phyloP scores from a whole-genome alignment of 75 land plant species.

The Picea glauca region DNA sequence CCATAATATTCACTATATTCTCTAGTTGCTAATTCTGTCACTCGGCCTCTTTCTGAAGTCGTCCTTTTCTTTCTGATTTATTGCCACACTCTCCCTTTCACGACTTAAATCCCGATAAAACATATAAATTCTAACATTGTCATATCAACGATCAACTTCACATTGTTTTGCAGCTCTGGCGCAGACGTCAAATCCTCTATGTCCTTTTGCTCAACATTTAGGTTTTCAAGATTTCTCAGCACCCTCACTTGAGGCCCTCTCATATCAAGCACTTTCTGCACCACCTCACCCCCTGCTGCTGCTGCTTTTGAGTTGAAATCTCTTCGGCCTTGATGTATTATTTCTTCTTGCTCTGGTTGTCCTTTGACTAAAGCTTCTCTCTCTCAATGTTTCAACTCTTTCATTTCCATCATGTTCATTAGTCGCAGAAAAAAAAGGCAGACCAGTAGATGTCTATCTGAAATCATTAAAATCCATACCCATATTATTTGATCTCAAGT shows the following conservation, averaged over 20 bases:
- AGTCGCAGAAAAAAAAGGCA: slow-evolving; percentile 24
- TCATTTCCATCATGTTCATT: slow-evolving; percentile 34
- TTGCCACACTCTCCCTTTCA: slow-evolving; percentile 46
- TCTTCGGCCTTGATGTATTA: slow-evolving; percentile 66
- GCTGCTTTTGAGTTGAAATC: slow-evolving; percentile 61
- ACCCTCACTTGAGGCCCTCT: slow-evolving; percentile 88
- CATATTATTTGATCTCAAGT: slow-evolving; percentile 63
- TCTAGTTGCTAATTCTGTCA: slow-evolving; percentile 61
- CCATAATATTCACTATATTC: slow-evolving; percentile 52
- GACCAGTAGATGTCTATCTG: slow-evolving; percentile 29
- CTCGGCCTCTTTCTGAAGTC: slow-evolving; percentile 38
- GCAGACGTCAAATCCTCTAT: slow-evolving; percentile 66
- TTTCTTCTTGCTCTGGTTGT: slow-evolving; percentile 47
- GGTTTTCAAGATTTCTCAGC: slow-evolving; percentile 75
- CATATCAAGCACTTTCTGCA: slow-evolving; percentile 24
- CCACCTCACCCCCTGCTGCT: slow-evolving; percentile 62
- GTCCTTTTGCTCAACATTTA: slow-evolving; percentile 76
- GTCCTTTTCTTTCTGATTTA: slow-evolving; percentile 47
- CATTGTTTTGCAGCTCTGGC: no score
- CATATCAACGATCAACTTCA: slow-evolving; percentile 38
- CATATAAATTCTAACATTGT: slow-evolving; percentile 71
- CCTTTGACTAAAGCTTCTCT: slow-evolving; percentile 76
- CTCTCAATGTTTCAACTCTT: slow-evolving; percentile 21
- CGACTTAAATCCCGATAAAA: slow-evolving; percentile 37
- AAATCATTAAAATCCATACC: slow-evolving; percentile 51